A percentile compares a stretch with the other conserved stretches of the same genome.
phyloP scores from a whole-genome alignment of 176 grass and related monocot genomes.

The Carex myosuroides region DNA sequence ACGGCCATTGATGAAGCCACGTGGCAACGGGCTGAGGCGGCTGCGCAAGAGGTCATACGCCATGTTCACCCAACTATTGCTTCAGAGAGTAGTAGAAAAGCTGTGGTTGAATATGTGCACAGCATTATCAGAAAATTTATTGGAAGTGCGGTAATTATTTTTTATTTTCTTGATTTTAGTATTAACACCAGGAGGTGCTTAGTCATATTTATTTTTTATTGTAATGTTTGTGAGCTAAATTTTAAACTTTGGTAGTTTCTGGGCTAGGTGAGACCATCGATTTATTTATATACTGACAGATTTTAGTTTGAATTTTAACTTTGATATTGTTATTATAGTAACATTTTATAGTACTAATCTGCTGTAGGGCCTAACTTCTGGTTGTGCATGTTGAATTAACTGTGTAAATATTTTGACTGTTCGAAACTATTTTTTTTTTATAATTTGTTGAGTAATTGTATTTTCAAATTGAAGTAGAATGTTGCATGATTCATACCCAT shows the following conservation, averaged over 20 bases:
- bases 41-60: constrained; percentile 39
- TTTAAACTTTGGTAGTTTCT: not conserved
- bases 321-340: no score
- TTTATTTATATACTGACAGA: not conserved
- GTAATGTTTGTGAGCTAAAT: not conserved
- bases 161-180: constrained; percentile 6
- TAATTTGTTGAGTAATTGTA: not conserved
- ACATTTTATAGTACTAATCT: no score
- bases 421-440: not conserved
- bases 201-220: not conserved
- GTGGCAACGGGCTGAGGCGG: constrained; percentile 59
- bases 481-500: no score
- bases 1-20: constrained; percentile 30
- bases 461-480: no score
- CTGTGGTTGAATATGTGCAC: constrained; percentile 66
- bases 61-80: constrained; percentile 61
- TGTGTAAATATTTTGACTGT: not conserved
- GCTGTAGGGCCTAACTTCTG: not conserved
- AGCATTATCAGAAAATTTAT: constrained; percentile 32
- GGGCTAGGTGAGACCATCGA: not conserved
- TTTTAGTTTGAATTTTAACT: constrained; percentile 2
- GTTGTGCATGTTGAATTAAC: not conserved
- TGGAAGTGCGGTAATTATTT: constrained; percentile 37
- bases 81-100: constrained; percentile 57
- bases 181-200: not conserved